phyloP scores from a whole-genome alignment of 1,284 basidiomycete species.

The Cutaneotrichosporon sp. region DNA sequence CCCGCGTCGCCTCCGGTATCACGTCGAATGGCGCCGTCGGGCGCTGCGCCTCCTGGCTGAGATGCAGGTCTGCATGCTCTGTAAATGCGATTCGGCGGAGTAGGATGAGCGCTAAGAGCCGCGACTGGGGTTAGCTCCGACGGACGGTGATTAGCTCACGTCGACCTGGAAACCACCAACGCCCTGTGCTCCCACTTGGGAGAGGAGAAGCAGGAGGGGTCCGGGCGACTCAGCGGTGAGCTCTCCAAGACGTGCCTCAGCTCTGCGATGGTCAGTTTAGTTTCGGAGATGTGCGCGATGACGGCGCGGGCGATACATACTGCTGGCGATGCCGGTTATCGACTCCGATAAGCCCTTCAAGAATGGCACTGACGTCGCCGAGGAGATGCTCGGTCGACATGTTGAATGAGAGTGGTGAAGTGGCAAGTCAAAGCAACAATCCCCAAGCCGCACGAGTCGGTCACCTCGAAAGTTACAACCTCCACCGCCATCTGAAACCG shows the following conservation, averaged over 20 bases:
- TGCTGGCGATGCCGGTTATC: constrained; percentile 29
- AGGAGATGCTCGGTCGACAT: constrained; percentile 44
- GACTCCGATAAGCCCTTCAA: constrained; percentile 35
- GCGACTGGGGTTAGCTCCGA: constrained; percentile 23
- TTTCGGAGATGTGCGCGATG: too few species aligned
- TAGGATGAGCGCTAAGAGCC: constrained; percentile 36
- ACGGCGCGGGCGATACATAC: too few species aligned
- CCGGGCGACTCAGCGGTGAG: constrained; percentile 29
- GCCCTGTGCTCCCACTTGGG: constrained; percentile 42
- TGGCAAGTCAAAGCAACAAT: too few species aligned
- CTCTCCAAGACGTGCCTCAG: constrained; percentile 31
- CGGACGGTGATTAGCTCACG: constrained; percentile 21
- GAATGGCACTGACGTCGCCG: constrained; percentile 33
- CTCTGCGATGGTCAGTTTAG: too few species aligned
- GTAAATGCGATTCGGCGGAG: constrained; percentile 37
- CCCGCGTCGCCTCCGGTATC: constrained; percentile 30
- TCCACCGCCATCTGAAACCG: too few species aligned
- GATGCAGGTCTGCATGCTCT: constrained; percentile 9
- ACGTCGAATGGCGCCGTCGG: constrained; percentile 38
- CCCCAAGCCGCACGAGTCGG: too few species aligned
- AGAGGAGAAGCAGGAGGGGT: constrained; percentile 34
- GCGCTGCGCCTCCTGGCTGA: constrained; percentile 25
- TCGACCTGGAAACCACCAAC: constrained; percentile 46
- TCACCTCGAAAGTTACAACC: too few species aligned
- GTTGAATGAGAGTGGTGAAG: background rate